A percentile compares a stretch with the other conserved stretches of the same genome.
Evolutionary conservation across 2,329 filamentous ascomycete species (phyloP).

Genomic region (Talaromyces sp.): DNA sequence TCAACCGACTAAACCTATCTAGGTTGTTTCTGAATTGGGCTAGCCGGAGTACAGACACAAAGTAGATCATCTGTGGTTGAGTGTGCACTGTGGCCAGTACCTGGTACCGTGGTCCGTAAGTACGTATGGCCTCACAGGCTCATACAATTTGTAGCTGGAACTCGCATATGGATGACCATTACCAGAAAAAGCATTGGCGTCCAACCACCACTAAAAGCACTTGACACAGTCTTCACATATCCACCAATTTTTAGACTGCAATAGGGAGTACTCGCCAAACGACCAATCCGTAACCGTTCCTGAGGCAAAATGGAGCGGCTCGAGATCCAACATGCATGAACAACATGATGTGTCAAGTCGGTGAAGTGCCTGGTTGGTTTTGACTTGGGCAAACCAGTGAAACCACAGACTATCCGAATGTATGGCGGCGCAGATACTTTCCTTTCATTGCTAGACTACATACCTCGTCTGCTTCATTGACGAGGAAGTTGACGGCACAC

Average conservation of each 20-base stretch:
- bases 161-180: neutral
- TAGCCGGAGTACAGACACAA: neutral
- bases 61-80: neutral
- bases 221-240: neutral
- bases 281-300: neutral
- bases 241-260: neutral
- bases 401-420: neutral
- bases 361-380: neutral
- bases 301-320: neutral
- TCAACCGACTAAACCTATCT: neutral
- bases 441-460: neutral
- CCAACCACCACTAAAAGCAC: neutral
- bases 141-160: conserved; percentile 3
- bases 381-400: neutral
- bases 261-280: neutral
- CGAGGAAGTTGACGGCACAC: neutral
- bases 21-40: neutral
- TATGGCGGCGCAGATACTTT: neutral
- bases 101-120: too few relatives aligned
- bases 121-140: neutral
- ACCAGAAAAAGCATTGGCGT: neutral
- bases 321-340: conserved; percentile 1
- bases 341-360: neutral
- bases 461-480: neutral
- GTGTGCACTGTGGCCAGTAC: too few relatives aligned